Evolutionary conservation across 2,329 filamentous ascomycete species (phyloP).

Genomic region (Ophiostoma himal-ulmi): DNA sequence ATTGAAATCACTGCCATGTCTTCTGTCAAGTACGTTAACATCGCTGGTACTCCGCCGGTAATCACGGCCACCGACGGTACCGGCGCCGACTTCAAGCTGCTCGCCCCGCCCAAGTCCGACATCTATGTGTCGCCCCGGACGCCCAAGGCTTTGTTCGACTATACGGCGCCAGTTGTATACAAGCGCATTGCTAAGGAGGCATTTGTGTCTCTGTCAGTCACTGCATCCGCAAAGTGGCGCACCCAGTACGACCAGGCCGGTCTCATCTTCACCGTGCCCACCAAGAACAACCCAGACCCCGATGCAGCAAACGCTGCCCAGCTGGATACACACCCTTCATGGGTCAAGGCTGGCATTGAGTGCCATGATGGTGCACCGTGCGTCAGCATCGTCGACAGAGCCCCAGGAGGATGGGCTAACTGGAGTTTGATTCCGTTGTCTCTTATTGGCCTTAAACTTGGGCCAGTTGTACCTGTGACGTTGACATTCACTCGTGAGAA

Average conservation of each 20-base stretch:
- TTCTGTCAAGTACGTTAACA: slow-evolving; percentile 14
- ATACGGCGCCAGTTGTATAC: slow-evolving; percentile 20
- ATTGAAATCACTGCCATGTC: not conserved
- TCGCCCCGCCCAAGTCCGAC: slow-evolving; percentile 24
- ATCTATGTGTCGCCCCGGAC: slow-evolving; percentile 23
- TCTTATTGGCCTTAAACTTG: slow-evolving; percentile 18
- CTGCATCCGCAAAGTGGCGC: slow-evolving; percentile 20
- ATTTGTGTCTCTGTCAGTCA: slow-evolving; percentile 22
- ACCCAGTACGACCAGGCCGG: slow-evolving; percentile 25
- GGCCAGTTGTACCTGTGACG: slow-evolving; percentile 13
- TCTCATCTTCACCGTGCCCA: slow-evolving; percentile 22
- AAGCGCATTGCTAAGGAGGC: slow-evolving; percentile 14
- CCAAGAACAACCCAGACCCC: slow-evolving; percentile 16
- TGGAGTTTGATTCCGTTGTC: slow-evolving; percentile 25
- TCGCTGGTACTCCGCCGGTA: not conserved
- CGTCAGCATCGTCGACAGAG: slow-evolving; percentile 21
- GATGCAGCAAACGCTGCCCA: slow-evolving; percentile 10
- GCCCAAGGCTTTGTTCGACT: slow-evolving; percentile 17
- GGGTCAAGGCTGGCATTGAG: slow-evolving; percentile 27
- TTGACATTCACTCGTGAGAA: slow-evolving; percentile 21
- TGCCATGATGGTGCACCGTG: slow-evolving; percentile 22
- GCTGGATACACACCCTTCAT: slow-evolving; percentile 21
- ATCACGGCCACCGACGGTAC: slow-evolving; percentile 15
- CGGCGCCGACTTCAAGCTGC: slow-evolving; percentile 15
- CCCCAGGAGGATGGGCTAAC: slow-evolving; percentile 22